Conservation (phyloP, 768 basidiomycete genomes). For the Holtermannia corniformis region DNA sequence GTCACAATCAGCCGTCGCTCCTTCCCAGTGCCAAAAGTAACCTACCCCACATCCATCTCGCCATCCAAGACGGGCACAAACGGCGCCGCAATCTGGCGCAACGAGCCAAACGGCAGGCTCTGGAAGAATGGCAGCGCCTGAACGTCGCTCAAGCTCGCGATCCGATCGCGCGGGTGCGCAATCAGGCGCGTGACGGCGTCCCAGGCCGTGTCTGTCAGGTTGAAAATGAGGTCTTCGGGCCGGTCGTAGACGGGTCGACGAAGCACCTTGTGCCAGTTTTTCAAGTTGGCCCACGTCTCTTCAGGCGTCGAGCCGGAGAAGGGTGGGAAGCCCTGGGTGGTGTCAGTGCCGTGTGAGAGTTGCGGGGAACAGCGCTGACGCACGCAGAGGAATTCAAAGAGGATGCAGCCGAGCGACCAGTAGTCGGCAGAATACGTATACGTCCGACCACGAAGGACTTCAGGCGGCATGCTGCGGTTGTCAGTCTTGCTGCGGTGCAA, state of each 20-base stretch:
- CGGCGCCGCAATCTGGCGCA: constrained; percentile 68
- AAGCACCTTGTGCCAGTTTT: constrained; percentile 91
- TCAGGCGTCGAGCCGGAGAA: constrained; percentile 93
- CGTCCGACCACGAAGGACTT: constrained; percentile 80
- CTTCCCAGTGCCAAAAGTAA: too few species aligned
- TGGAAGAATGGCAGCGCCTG: constrained; percentile 74
- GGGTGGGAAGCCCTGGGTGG: constrained; percentile 91
- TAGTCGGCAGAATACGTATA: constrained; percentile 96
- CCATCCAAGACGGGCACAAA: constrained; percentile 92
- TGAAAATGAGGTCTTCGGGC: constrained; percentile 93
- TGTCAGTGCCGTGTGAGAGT: not conserved
- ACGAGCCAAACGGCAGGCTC: constrained; percentile 62
- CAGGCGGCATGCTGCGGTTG: constrained; percentile 57
- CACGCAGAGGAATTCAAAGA: constrained; percentile 65
- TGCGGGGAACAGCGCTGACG: not conserved
- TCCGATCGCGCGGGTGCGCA: constrained; percentile 71
- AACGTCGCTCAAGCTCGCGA: constrained; percentile 63
- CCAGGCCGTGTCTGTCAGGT: constrained; percentile 87
- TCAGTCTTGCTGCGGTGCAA: not conserved
- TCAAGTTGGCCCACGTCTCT: constrained; percentile 98
- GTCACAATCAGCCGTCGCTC: constrained; percentile 64
- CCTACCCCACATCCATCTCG: constrained; percentile 86
- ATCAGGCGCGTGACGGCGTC: constrained; percentile 79
- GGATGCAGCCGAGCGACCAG: constrained; percentile 95
- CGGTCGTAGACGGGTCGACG: constrained; percentile 90